Base-by-base conservation (phyloP, 495 filamentous ascomycete species). In the Hyaloscypha bicolor region DNA sequence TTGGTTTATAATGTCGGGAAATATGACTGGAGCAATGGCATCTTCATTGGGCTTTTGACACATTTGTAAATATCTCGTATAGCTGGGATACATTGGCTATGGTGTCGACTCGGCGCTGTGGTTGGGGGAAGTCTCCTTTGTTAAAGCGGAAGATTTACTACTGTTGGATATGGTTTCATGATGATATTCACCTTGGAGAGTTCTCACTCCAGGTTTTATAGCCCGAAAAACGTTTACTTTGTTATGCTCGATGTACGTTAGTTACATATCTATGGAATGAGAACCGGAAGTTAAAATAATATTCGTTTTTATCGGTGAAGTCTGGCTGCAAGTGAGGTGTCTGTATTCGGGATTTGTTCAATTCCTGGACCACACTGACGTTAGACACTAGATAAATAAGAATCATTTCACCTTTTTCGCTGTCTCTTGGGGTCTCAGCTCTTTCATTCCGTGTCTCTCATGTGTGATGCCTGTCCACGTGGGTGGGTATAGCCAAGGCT, bases 1-100 rank as follows among this genome's bases (percentile, higher is more conserved):
- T 67, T 65, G 69, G 65, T 4, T 52, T 68, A 30, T 69, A 53
- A 59, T 58, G 6, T 51, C 57, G 25, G 60, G 45, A 32, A 25
- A 31, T 56, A 14, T n/a, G 22, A 31, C 21, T 25, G 53, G 53
- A 56, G 12, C 53, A 29, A 53, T 6, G 53, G 53, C 22, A n/a
- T 56, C 53, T 29, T 2, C 16, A 56, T 29, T 25, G 22, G 19
- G 22, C 53, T 56, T 56, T 31, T 56, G 21, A 6, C 22, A 29
- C 53, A 31, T 31, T 9, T 56, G 25, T 56, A n/a, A n/a, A 56
- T 56, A 6, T 56, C 1, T 56, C 53, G 29, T 56, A 29, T 29
- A 29, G 8, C n/a, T 25, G 19, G 53, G 53, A 19, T 56, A 56
- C 29, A 56, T 29, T 56, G 29, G 21, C 16, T 31, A 30, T 29